Percentiles rank a stretch among this genome's conserved stretches.
Conservation (phyloP, 2,329 filamentous ascomycete genomes). For the Alternaria sp. region DNA sequence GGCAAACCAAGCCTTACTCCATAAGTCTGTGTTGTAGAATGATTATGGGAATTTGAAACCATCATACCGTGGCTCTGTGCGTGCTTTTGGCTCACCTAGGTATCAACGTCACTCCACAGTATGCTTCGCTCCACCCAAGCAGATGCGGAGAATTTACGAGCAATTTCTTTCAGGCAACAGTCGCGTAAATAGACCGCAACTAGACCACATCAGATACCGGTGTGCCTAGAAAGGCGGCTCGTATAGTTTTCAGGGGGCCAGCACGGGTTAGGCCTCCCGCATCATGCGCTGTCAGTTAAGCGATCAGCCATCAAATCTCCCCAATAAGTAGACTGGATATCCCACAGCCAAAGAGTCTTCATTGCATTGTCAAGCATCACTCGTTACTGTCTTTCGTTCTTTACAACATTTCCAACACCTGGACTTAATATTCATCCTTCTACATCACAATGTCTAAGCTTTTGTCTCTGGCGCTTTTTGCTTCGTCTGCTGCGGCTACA, state of each 20-base stretch:
- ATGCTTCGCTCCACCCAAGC: background rate
- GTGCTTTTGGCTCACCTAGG: too few species aligned
- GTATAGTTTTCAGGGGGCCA: conserved; percentile 5
- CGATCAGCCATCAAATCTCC: conserved; percentile 4
- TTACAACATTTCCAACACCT: background rate
- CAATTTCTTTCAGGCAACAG: conserved; percentile 12
- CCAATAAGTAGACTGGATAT: conserved; percentile 14
- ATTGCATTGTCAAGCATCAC: conserved; percentile 6
- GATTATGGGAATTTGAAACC: background rate
- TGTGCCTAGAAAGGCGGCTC: conserved; percentile 4
- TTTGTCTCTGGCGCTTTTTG: conserved; percentile 31
- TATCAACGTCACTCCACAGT: background rate
- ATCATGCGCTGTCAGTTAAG: conserved; percentile 13
- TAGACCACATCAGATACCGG: conserved; percentile 7
- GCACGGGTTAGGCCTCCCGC: conserved; percentile 15
- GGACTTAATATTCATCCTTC: background rate
- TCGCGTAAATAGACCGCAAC: background rate
- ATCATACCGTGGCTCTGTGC: background rate
- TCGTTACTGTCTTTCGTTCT: conserved; percentile 10
- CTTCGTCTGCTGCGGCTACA: conserved; percentile 32
- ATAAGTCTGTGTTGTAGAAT: too few species aligned
- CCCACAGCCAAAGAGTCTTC: background rate
- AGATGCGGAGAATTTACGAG: conserved; percentile 5
- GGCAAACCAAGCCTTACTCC: too few species aligned
- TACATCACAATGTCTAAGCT: conserved; percentile 34